Evolutionary conservation across 495 filamentous ascomycete genomes (phyloP).

Genomic region (Barbatosphaeria neglecta): DNA sequence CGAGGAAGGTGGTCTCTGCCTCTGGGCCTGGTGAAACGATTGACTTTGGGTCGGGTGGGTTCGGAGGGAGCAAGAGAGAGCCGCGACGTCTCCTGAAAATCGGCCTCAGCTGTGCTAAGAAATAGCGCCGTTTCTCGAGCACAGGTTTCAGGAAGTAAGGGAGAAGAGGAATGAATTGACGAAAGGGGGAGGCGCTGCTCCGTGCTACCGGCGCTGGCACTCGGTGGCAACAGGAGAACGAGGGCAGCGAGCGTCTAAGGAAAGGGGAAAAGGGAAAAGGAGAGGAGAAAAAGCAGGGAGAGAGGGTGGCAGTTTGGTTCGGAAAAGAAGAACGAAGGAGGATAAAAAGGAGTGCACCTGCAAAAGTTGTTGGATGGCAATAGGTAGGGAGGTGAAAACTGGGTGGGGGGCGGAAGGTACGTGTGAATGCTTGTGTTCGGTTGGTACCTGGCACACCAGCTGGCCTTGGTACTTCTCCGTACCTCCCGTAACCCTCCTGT

Average conservation of each 20-base stretch:
- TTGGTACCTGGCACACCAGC: neutral
- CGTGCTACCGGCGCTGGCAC: constrained; percentile 1
- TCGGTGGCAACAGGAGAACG: constrained; percentile 9
- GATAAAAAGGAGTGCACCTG: constrained; percentile 16
- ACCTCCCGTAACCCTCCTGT: neutral
- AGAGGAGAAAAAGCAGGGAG: constrained; percentile 8
- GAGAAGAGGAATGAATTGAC: neutral
- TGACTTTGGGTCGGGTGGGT: neutral
- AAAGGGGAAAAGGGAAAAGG: constrained; percentile 12
- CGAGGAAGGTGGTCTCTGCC: neutral
- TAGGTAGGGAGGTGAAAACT: constrained; percentile 14
- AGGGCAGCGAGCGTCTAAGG: constrained; percentile 14
- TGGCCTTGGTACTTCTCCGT: neutral
- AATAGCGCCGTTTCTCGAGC: neutral
- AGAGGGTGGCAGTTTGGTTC: constrained; percentile 14
- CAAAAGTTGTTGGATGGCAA: too few relatives aligned
- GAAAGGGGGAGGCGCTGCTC: neutral
- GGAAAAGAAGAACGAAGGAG: constrained; percentile 20
- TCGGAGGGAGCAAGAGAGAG: too few relatives aligned
- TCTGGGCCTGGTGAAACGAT: neutral
- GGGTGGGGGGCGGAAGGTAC: constrained; percentile 1
- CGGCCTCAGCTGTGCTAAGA: neutral
- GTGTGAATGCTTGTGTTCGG: constrained; percentile 5
- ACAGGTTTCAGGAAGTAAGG: neutral
- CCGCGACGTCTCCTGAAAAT: neutral